Evolutionary conservation across 2,329 filamentous ascomycete species (phyloP), one percentile per base, ranked within the genome.

Genomic region (Nothophaeocryptopus gaeumannii): DNA sequence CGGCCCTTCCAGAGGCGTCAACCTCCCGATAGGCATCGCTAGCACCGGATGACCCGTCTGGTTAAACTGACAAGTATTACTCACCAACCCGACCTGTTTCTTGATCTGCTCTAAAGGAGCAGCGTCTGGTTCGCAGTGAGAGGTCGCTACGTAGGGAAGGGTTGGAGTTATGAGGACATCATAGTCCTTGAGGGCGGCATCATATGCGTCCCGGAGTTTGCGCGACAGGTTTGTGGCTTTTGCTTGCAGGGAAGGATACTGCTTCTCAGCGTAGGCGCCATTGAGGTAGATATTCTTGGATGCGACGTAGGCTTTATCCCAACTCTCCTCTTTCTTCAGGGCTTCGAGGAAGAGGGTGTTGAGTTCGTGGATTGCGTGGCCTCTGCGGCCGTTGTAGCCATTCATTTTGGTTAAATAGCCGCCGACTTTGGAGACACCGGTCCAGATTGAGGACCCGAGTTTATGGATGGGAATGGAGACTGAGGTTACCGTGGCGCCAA

Each of bases 211-310:
- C 5, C 73, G 65, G 29, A 78, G 61, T 59, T 76, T 64, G 37
- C 72, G 69, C 0, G 70, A 71, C 40, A 75, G 70, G 10, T 70
- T 69, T 47, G 74, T 67, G 0, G 73, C 73, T 58, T 77, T 78
- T 16, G 67, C 70, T 35, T 77, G 74, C 0, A 79, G 61, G 1
- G 69, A 64, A 0, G 75, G 78, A 49, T 78, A 76, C 2, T 64
- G 60, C 8, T 74, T 63, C 32, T 66, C 58, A 0, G 77, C 67
- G 43, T 79, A 79, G 0, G 75, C 58, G 0, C 77, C 78, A 41
- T 79, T 78, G 40, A 80, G 72, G 39, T 78, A 73, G 3, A 77
- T 78, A 55, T 80, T 80, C 53, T 79, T 80, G 0, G 78, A 80
- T 0, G 75, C 74, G 11, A 70, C 74, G 58, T 78, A 79, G 1